Percentiles rank a stretch among this genome's conserved stretches.
These are phyloP conservation scores for Trichoderma breve DNA, from an alignment of 2,329 filamentous ascomycete genomes.

Conservation along the genomic window DNA sequence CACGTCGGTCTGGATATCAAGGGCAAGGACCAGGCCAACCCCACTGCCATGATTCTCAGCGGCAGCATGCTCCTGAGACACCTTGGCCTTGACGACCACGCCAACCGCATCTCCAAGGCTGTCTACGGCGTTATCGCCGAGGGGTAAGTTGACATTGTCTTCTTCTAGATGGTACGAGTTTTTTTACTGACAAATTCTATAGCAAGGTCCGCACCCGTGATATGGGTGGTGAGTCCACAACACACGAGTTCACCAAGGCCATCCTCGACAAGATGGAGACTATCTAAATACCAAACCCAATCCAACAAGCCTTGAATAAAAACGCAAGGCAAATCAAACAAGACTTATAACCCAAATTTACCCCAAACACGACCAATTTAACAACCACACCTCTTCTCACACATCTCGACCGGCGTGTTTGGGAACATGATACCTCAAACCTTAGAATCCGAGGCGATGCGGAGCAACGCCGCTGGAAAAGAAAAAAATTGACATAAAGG, in stretches of 20 bases:
- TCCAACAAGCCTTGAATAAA: not conserved
- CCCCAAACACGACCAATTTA: conserved; percentile 16
- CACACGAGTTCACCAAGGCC: conserved; percentile 91
- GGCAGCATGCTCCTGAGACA: conserved; percentile 97
- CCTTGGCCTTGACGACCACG: conserved; percentile 95
- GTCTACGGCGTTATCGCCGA: conserved; percentile 77
- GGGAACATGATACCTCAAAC: conserved; percentile 19
- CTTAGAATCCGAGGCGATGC: conserved; percentile 8
- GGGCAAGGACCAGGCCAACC: conserved; percentile 99
- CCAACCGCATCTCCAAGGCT: conserved; percentile 94
- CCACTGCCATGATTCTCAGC: conserved; percentile 90
- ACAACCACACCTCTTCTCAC: conserved; percentile 7
- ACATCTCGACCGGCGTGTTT: conserved; percentile 15
- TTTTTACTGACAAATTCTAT: conserved; percentile 41
- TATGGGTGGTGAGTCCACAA: conserved; percentile 89
- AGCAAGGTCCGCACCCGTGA: conserved; percentile 88
- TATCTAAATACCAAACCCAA: conserved; percentile 46
- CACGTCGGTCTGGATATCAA: conserved; percentile 99
- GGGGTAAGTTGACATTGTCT: conserved; percentile 59
- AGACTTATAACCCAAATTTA: conserved; percentile 17
- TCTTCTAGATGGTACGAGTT: not conserved
- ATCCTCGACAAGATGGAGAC: conserved; percentile 95
- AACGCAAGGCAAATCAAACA: not conserved
- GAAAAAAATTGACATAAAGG: not conserved
- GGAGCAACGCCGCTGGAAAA: conserved; percentile 8